phyloP scores from a whole-genome alignment of 495 filamentous ascomycete genomes.

The Penicillium bialowiezense region DNA sequence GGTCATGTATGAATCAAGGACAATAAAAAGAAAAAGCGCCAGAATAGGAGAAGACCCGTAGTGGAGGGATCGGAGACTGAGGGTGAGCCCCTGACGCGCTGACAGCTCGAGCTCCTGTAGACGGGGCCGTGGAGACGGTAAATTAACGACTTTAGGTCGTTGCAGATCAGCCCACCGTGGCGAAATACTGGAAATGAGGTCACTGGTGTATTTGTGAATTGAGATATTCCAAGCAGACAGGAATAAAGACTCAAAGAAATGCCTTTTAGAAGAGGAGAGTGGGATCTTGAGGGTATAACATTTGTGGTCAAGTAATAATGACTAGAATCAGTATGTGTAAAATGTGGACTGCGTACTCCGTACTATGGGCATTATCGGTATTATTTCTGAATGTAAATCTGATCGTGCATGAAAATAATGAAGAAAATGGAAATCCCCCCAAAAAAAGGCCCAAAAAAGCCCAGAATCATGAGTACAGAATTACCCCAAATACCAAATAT shows the following conservation, averaged over 20 bases:
- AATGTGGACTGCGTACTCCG: no score
- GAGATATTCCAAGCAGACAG: not conserved
- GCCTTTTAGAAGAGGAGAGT: not conserved
- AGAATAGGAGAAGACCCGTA: constrained; percentile 40
- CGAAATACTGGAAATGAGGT: constrained; percentile 1
- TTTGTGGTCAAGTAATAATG: no score
- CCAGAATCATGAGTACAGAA: not conserved
- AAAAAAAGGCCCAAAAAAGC: not conserved
- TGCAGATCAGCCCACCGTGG: constrained; percentile 30
- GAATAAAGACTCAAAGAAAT: not conserved
- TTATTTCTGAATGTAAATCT: not conserved
- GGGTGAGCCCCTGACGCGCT: constrained; percentile 43
- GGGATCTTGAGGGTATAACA: not conserved
- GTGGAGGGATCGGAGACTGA: constrained; percentile 35
- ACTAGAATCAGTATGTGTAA: no score
- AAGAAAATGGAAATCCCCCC: not conserved
- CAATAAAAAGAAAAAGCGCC: constrained; percentile 36
- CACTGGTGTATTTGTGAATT: not conserved
- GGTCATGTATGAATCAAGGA: constrained; percentile 20
- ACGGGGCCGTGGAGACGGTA: constrained; percentile 43
- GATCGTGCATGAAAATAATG: not conserved
- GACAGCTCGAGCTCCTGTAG: constrained; percentile 36
- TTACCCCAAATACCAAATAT: not conserved
- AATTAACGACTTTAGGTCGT: constrained; percentile 28
- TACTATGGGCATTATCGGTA: no score